Percentiles rank a stretch among this genome's conserved stretches.
Evolutionary conservation across 1,284 basidiomycete genomes (phyloP).

Genomic region (Trichosporon asahii): DNA sequence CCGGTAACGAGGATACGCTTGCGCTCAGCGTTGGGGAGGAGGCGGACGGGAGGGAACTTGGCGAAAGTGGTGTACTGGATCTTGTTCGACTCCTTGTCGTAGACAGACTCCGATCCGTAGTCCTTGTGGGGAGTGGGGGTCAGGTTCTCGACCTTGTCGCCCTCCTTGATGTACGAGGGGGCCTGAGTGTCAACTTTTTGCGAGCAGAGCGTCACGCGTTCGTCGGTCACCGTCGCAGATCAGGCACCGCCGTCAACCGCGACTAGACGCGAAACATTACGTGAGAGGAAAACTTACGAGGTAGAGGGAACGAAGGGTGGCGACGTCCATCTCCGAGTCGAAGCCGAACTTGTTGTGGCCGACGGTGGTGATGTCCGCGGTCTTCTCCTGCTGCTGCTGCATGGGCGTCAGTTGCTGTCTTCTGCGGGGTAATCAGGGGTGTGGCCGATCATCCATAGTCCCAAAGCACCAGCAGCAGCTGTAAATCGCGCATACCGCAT

Average conservation of each 20-base stretch:
- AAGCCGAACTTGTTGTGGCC: slow-evolving; percentile 82
- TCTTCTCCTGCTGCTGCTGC: neutral
- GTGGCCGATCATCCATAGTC: neutral
- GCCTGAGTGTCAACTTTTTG: slow-evolving; percentile 26
- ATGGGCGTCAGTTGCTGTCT: neutral
- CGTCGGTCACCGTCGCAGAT: neutral
- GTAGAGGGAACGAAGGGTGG: slow-evolving; percentile 76
- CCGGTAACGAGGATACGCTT: slow-evolving; percentile 87
- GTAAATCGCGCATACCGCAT: neutral
- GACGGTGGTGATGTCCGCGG: slow-evolving; percentile 52
- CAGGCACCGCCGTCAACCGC: neutral
- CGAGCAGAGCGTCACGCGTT: neutral
- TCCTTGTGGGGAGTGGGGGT: slow-evolving; percentile 46
- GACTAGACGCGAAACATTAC: neutral
- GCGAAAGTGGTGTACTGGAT: slow-evolving; percentile 88
- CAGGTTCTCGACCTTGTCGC: slow-evolving; percentile 60
- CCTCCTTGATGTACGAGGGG: slow-evolving; percentile 52
- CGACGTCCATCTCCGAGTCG: slow-evolving; percentile 73
- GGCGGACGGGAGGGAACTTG: slow-evolving; percentile 84
- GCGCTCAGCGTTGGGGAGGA: slow-evolving; percentile 69
- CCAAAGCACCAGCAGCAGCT: neutral
- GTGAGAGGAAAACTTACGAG: slow-evolving; percentile 59
- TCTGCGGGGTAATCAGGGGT: neutral
- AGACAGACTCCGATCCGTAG: slow-evolving; percentile 80
- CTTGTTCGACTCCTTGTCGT: slow-evolving; percentile 67